Percentiles rank a stretch among this genome's conserved stretches.
Conservation (phyloP, 495 filamentous ascomycete genomes). For the Xylaria intraflava region DNA sequence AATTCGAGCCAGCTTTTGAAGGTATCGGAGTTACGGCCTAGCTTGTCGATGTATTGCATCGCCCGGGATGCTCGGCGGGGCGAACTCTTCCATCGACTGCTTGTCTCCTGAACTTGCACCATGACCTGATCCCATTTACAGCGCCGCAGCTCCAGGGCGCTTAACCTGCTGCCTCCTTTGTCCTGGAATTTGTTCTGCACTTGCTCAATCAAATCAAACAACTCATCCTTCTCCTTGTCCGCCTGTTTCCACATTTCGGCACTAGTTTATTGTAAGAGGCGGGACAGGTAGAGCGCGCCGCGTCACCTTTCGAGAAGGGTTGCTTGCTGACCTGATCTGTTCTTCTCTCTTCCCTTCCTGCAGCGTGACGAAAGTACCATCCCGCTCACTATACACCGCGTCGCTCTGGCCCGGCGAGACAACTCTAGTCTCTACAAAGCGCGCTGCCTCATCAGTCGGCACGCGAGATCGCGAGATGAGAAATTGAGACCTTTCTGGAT, state of each 20-base stretch:
- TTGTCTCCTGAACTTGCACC: not conserved
- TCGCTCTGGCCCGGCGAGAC: not conserved
- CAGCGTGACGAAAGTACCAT: not conserved
- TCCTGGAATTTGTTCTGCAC: not conserved
- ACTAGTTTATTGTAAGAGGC: not conserved
- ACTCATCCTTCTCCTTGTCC: not conserved
- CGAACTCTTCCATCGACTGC: not conserved
- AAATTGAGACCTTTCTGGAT: not conserved
- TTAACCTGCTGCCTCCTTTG: not conserved
- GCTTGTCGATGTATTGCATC: slow-evolving; percentile 1
- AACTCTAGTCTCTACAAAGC: not conserved
- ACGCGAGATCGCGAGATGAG: not conserved
- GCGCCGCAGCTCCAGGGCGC: not conserved
- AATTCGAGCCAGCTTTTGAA: slow-evolving; percentile 5
- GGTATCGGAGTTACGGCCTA: not conserved
- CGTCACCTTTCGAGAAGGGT: no score
- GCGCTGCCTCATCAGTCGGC: not conserved
- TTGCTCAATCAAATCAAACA: slow-evolving; percentile 2
- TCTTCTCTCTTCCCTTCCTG: slow-evolving; percentile 1
- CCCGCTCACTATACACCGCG: not conserved
- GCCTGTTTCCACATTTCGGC: slow-evolving; percentile 6
- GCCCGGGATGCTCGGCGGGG: not conserved
- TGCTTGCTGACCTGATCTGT: not conserved
- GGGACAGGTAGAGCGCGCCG: not conserved
- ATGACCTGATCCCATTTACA: slow-evolving; percentile 7